Evolutionary conservation across 805 yeast species (phyloP), one percentile per base, ranked within the genome.

Genomic region (Teunomyces aglyptinius): DNA sequence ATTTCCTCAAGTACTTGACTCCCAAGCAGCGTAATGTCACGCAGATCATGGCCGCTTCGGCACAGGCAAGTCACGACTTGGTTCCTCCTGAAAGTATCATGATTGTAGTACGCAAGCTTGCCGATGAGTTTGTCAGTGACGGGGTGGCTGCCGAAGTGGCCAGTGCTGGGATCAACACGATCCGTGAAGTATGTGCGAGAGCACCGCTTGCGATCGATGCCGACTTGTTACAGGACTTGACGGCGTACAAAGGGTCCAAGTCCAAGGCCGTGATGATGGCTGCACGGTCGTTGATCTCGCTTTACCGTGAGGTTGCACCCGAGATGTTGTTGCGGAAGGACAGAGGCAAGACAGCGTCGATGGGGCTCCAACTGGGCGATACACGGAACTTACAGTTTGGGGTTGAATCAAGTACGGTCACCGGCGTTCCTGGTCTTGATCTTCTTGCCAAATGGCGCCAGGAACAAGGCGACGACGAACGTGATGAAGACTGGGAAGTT

Each of bases 111-210:
- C 81, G 96, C 48, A 94, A 92, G 62, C 83, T 94, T 54, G 98
- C 99, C 1, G 96, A 94, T 68, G 99, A 94, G 68, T 94, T 94
- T 59, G 97, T 94, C 20, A 86, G 96, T 55, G 98, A 94, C 61
- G 99, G 99, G 76, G 99, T 94, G 33, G 90, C 97, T 12, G 83
- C 96, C 28, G 97, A 94, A 68, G 99, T 91, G 45, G 97, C 97
- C 4, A 90, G 97, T 44, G 98, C 98, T 4, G 99, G 99, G 60
- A 77, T 94, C 54, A 94, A 94, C 67, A 88, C 98, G 3, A 92
- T 92, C 49, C 78, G 98, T 57, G 99, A 94, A 68, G 89, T 94
- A 48, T 77, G 91, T 52, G 68, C 96, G 1, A 84, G 99, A 75
- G 95, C 96, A 8, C 97, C 99, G 12, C 75, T 92, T 53, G 96